phyloP scores from a whole-genome alignment of 2,329 filamentous ascomycete species.

The Cladophialophora immunda region DNA sequence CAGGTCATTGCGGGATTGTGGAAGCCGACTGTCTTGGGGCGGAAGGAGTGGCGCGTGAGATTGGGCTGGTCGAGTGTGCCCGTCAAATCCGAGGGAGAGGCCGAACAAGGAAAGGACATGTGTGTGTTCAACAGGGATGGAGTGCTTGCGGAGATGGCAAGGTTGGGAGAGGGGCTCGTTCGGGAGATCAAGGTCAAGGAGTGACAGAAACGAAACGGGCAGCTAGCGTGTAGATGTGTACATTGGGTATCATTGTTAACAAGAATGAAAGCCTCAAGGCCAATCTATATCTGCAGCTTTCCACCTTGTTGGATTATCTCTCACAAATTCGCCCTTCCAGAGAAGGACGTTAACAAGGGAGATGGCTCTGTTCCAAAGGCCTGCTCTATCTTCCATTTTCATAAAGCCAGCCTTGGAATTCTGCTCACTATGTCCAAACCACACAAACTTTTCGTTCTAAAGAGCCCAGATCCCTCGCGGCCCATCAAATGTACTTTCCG shows the following conservation, averaged over 20 bases:
- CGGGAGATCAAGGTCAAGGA: conserved; percentile 36
- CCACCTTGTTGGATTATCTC: neutral
- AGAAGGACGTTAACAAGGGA: neutral
- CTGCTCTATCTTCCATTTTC: neutral
- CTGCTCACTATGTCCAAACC: neutral
- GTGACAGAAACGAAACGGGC: neutral
- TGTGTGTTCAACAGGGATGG: conserved; percentile 73
- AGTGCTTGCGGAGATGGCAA: conserved; percentile 76
- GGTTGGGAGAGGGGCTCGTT: conserved; percentile 52
- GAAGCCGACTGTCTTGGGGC: conserved; percentile 63
- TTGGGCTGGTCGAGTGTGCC: conserved; percentile 73
- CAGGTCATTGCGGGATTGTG: conserved; percentile 70
- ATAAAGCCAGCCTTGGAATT: neutral
- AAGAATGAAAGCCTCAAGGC: conserved; percentile 1
- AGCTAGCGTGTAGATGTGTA: neutral
- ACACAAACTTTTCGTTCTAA: neutral
- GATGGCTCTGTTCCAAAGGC: neutral
- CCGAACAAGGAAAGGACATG: conserved; percentile 54
- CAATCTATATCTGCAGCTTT: neutral
- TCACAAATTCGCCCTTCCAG: neutral
- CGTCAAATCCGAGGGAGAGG: conserved; percentile 38
- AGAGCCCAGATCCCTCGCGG: neutral
- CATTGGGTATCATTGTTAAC: conserved; percentile 5
- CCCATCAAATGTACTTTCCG: conserved; percentile 72
- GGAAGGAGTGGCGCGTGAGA: conserved; percentile 73